Evolutionary conservation across 1,284 basidiomycete species (phyloP).

Genomic region (Rhodotorula sp.): DNA sequence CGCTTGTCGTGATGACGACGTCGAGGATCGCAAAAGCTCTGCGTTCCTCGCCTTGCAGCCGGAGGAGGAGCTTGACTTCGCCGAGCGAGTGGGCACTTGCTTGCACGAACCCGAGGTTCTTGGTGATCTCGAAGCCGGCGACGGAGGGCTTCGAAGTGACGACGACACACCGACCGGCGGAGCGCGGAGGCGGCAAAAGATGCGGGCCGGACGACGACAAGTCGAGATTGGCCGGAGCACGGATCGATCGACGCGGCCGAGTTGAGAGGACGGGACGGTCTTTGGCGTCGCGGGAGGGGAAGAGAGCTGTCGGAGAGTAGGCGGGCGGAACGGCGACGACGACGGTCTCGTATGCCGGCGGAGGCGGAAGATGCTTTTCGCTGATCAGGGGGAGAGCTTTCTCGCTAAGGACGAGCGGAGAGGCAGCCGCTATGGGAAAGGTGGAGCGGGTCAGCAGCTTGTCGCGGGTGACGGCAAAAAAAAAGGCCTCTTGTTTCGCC

Average conservation of each 20-base stretch:
- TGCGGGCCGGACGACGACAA: background rate
- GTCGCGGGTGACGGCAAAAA: background rate
- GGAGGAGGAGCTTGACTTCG: slow-evolving; percentile 6
- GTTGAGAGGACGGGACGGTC: background rate
- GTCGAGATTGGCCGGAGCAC: background rate
- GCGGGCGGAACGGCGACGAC: background rate
- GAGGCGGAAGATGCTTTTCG: background rate
- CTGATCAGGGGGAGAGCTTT: background rate
- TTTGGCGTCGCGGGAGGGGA: background rate
- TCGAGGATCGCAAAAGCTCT: slow-evolving; percentile 12
- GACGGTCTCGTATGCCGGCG: background rate
- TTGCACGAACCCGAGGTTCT: slow-evolving; percentile 10
- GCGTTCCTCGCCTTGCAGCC: slow-evolving; percentile 4
- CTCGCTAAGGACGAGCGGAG: background rate
- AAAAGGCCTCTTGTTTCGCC: background rate
- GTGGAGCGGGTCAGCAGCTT: background rate
- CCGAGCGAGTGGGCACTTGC: background rate
- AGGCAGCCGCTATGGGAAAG: background rate
- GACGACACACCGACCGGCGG: background rate
- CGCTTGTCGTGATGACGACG: slow-evolving; percentile 1
- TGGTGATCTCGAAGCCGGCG: background rate
- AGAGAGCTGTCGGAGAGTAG: background rate
- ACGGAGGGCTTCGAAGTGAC: slow-evolving; percentile 4
- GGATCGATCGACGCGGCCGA: background rate
- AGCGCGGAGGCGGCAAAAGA: background rate